Evolutionary conservation across 2,329 filamentous ascomycete genomes (phyloP).

Genomic region (Aspergillus sp.): DNA sequence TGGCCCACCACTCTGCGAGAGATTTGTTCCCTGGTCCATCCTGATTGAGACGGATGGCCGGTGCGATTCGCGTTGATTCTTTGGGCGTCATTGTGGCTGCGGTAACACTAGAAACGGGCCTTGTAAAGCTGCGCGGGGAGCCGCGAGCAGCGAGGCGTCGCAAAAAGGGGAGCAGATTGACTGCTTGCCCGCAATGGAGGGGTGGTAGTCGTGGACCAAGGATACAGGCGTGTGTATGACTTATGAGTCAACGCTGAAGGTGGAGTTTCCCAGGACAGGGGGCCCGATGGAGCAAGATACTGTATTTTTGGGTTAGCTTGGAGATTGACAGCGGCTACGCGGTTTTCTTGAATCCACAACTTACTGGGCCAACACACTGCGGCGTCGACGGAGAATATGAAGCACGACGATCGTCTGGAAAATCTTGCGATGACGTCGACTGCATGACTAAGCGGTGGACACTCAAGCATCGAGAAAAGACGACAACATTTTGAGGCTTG

Average conservation of each 20-base stretch:
- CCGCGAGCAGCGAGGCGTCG: conserved; percentile 35
- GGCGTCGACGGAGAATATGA: conserved; percentile 6
- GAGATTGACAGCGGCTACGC: background rate
- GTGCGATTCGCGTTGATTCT: conserved; percentile 39
- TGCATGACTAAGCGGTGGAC: conserved; percentile 23
- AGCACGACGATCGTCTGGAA: conserved; percentile 12
- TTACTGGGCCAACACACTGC: conserved; percentile 10
- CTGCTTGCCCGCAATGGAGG: conserved; percentile 9
- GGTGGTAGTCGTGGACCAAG: background rate
- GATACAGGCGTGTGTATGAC: conserved; percentile 4
- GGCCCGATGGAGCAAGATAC: background rate
- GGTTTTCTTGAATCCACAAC: conserved; percentile 1
- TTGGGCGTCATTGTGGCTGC: conserved; percentile 27
- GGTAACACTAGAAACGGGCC: conserved; percentile 29
- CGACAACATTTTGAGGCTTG: background rate
- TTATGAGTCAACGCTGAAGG: conserved; percentile 12
- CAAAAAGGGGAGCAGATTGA: conserved; percentile 34
- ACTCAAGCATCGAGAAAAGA: background rate
- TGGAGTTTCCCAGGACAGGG: background rate
- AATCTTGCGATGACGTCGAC: conserved; percentile 27
- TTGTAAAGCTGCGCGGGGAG: conserved; percentile 34
- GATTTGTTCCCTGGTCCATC: conserved; percentile 38
- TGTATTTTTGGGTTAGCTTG: conserved; percentile 1
- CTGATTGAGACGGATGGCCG: conserved; percentile 44
- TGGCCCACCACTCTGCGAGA: conserved; percentile 46